Conservation (phyloP, 768 basidiomycete species). For the Trametes coccinea region DNA sequence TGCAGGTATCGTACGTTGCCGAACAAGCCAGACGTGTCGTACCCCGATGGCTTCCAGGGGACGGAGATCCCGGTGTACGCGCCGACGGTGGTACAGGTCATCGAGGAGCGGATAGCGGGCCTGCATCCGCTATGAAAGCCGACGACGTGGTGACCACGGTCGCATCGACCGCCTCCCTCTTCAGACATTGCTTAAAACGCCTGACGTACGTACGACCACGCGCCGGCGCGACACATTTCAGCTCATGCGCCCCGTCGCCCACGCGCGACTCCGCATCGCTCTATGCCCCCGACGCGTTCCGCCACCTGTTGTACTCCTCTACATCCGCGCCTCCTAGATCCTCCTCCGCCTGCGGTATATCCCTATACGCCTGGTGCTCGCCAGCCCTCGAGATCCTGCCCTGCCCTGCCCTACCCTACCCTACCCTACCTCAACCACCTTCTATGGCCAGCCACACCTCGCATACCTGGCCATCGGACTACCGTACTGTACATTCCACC, state of each 20-base stretch:
- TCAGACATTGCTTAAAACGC: neutral
- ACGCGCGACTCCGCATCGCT: neutral
- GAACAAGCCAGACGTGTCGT: constrained; percentile 49
- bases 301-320: no score
- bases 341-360: no score
- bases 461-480: neutral
- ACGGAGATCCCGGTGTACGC: constrained; percentile 75
- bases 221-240: constrained; percentile 7
- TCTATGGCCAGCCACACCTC: neutral
- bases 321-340: no score
- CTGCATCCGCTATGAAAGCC: constrained; percentile 19
- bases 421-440: no score
- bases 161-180: neutral
- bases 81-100: constrained; percentile 60
- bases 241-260: neutral
- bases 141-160: no score
- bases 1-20: constrained; percentile 42
- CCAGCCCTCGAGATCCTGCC: no score
- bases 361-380: no score
- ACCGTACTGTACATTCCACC: neutral
- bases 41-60: constrained; percentile 86
- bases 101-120: constrained; percentile 65
- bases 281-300: constrained; percentile 3
- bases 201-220: no score
- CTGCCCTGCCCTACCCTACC: neutral